phyloP scores from a whole-genome alignment of 192 early-diverging fungal genomes.

The Backusella circina region DNA sequence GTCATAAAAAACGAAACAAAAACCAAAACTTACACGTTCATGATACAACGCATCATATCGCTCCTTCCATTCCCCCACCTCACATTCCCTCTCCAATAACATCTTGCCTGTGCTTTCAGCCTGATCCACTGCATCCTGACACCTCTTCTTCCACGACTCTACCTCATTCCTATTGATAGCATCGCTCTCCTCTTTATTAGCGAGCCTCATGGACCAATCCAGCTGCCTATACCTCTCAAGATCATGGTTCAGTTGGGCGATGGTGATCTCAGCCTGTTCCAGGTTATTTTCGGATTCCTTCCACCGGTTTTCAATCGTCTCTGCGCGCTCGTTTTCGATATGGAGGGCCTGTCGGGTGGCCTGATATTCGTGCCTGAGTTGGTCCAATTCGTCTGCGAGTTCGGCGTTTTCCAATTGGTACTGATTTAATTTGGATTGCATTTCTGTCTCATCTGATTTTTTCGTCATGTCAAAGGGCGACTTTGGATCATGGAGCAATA shows the following conservation, averaged over 20 bases:
- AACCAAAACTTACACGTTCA: neutral
- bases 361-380: neutral
- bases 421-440: neutral
- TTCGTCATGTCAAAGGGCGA: neutral
- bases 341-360: neutral
- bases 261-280: constrained; percentile 3
- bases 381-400: constrained; percentile 1
- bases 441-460: neutral
- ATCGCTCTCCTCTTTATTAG: neutral
- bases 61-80: neutral
- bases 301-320: constrained; percentile 4
- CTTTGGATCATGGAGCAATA: neutral
- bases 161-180: neutral
- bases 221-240: neutral
- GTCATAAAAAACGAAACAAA: neutral
- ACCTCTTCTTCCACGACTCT: neutral
- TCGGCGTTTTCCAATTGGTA: neutral
- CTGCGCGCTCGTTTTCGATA: constrained; percentile 10
- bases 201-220: neutral
- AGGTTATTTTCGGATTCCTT: constrained; percentile 1
- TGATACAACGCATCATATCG: neutral
- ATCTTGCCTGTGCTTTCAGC: neutral
- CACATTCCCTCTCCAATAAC: neutral
- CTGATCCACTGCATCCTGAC: neutral
- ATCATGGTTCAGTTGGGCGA: neutral